Evolutionary conservation across 176 grass and related monocot species (phyloP).

Genomic region (Aechmea fasciata): DNA sequence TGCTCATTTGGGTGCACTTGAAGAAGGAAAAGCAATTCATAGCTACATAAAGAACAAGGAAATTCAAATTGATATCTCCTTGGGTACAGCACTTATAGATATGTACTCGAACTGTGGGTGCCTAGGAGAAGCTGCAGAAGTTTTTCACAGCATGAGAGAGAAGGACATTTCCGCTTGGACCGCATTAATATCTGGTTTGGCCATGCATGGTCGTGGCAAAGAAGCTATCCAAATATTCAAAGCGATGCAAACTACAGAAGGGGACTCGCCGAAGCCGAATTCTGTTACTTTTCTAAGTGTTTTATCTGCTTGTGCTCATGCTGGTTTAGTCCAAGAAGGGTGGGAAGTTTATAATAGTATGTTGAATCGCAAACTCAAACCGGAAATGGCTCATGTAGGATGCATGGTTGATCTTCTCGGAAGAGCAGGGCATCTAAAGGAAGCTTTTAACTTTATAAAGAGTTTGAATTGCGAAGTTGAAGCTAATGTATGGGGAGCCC

Average conservation of each 20-base stretch:
- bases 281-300: neutral
- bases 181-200: slow-evolving; percentile 2
- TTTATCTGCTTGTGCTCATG: slow-evolving; percentile 5
- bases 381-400: neutral
- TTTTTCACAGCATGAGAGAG: neutral
- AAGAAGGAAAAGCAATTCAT: slow-evolving; percentile 7
- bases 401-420: slow-evolving; percentile 9
- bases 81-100: slow-evolving; percentile 6
- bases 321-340: slow-evolving; percentile 6
- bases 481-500: slow-evolving; percentile 2
- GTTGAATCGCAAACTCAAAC: neutral
- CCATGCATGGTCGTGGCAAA: neutral
- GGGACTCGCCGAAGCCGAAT: neutral
- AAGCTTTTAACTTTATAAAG: neutral
- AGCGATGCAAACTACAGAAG: neutral
- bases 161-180: slow-evolving; percentile 6
- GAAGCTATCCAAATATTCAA: slow-evolving; percentile 5
- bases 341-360: slow-evolving; percentile 1
- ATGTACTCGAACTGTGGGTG: slow-evolving; percentile 1
- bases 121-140: neutral
- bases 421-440: neutral
- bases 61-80: neutral
- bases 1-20: slow-evolving; percentile 1
- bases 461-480: neutral
- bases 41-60: neutral